Evolutionary conservation across 1,139 yeast genomes (phyloP).

Genomic region (Lodderomyces beijingensis): DNA sequence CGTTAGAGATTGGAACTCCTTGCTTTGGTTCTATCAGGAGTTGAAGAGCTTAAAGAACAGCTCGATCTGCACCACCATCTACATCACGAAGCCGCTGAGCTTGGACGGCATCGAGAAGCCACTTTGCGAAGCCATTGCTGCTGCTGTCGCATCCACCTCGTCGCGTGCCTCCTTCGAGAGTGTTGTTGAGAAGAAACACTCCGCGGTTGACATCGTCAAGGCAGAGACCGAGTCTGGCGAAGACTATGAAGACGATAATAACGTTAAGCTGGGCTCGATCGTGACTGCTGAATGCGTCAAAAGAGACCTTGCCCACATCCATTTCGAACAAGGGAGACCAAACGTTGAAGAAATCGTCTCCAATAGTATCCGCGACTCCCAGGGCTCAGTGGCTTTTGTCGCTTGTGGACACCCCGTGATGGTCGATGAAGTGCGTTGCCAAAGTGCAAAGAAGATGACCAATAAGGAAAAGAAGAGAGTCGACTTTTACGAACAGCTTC

Average conservation of each 20-base stretch:
- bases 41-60: conserved; percentile 21
- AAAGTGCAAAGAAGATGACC: conserved; percentile 25
- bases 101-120: conserved; percentile 4
- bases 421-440: conserved; percentile 46
- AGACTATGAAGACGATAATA: background rate
- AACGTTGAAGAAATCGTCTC: conserved; percentile 22
- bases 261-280: conserved; percentile 1
- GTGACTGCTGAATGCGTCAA: conserved; percentile 10
- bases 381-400: conserved; percentile 38
- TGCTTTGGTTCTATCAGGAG: conserved; percentile 35
- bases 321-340: conserved; percentile 33
- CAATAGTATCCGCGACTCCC: conserved; percentile 24
- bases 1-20: conserved; percentile 28
- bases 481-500: conserved; percentile 36
- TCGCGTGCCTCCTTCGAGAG: background rate
- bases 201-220: background rate
- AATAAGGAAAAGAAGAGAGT: conserved; percentile 24
- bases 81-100: conserved; percentile 27
- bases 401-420: conserved; percentile 52
- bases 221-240: background rate
- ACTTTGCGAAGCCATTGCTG: conserved; percentile 4
- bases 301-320: conserved; percentile 24
- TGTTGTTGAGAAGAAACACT: too few species aligned
- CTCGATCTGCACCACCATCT: conserved; percentile 26
- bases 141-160: conserved; percentile 1